phyloP scores from a whole-genome alignment of 2,329 filamentous ascomycete species.

The Apiospora koreana region DNA sequence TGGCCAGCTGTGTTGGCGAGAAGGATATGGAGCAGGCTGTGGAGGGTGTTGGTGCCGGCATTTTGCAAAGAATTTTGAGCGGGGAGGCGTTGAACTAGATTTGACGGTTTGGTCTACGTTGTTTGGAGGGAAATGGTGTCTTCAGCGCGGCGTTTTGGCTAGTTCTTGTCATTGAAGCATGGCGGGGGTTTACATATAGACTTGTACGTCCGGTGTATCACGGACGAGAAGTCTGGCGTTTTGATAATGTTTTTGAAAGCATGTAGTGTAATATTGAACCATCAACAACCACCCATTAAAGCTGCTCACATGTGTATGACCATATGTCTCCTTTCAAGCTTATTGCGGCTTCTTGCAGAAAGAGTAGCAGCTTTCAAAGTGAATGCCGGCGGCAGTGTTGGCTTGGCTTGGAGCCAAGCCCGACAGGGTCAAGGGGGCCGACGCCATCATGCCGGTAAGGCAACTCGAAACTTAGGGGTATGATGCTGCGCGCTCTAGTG shows the following conservation, averaged over 20 bases:
- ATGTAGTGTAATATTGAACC: not conserved
- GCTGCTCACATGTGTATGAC: not conserved
- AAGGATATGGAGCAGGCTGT: conserved; percentile 75
- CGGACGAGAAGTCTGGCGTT: not conserved
- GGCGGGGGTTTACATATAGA: not conserved
- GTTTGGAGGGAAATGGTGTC: not conserved
- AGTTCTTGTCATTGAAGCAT: not conserved
- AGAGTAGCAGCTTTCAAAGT: not conserved
- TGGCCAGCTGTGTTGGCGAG: conserved; percentile 79
- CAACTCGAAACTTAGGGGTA: not conserved
- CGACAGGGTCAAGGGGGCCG: not conserved
- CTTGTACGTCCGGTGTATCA: not conserved
- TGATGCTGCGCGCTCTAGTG: not conserved
- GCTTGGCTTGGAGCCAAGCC: not conserved
- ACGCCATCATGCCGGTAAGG: not conserved
- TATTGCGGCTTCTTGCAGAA: not conserved
- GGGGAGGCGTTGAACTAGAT: conserved; percentile 58
- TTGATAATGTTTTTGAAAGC: not conserved
- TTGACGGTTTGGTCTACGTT: not conserved
- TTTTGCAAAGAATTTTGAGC: conserved; percentile 62
- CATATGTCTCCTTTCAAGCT: not conserved
- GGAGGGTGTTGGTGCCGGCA: conserved; percentile 61
- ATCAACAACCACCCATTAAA: not conserved
- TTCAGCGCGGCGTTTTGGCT: conserved; percentile 9
- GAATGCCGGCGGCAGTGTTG: not conserved